phyloP scores from a whole-genome alignment of 768 basidiomycete species.

The Pilatotrama ljubarskyi region DNA sequence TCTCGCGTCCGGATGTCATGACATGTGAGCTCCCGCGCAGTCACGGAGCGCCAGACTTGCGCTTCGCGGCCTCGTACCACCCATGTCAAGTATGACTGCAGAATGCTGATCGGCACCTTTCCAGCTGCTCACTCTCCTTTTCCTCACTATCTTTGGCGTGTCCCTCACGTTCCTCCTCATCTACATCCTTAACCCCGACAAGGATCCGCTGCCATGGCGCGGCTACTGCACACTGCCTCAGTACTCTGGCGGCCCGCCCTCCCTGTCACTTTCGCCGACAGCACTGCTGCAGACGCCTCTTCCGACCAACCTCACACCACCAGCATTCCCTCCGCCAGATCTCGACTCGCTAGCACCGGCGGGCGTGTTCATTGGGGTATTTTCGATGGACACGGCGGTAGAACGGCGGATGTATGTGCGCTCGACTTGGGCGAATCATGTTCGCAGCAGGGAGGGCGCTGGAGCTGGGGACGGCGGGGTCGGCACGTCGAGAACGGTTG shows the following conservation, averaged over 20 bases:
- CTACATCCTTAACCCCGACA: conserved; percentile 94
- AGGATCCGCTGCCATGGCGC: conserved; percentile 91
- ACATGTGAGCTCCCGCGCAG: neutral
- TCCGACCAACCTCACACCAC: conserved; percentile 35
- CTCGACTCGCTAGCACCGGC: conserved; percentile 78
- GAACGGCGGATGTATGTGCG: conserved; percentile 87
- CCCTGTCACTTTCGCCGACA: conserved; percentile 41
- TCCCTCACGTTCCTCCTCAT: conserved; percentile 85
- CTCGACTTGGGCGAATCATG: conserved; percentile 87
- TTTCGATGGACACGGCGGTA: conserved; percentile 81
- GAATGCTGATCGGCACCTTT: neutral
- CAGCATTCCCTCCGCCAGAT: conserved; percentile 69
- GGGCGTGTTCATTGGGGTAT: conserved; percentile 86
- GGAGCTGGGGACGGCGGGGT: conserved; percentile 64
- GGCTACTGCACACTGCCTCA: conserved; percentile 82
- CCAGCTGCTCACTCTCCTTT: conserved; percentile 68
- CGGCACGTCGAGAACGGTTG: conserved; percentile 80
- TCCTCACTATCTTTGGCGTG: conserved; percentile 80
- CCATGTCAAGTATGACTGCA: neutral
- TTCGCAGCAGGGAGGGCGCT: conserved; percentile 73
- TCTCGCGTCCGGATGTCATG: neutral
- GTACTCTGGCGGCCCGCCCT: conserved; percentile 44
- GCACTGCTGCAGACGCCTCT: conserved; percentile 41
- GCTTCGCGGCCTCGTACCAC: neutral
- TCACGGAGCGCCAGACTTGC: neutral